Base-by-base conservation (phyloP, 2,329 filamentous ascomycete genomes). In the Hypoxylon sp. region DNA sequence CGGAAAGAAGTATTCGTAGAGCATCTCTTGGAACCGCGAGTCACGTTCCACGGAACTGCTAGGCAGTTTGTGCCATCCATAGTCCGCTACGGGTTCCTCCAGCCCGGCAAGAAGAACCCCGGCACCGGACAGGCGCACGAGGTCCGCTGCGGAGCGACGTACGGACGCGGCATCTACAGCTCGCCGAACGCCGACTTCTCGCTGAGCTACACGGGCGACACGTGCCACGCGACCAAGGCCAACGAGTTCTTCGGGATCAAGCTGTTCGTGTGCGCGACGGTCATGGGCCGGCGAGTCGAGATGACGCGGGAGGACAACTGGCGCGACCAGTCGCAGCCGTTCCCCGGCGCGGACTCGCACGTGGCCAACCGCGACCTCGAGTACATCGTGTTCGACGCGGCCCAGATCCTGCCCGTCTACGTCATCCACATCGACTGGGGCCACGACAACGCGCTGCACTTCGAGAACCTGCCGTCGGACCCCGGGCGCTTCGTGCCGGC, bases 391-490 rank as follows among this genome's bases (percentile, higher is more conserved):
- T 79, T 80, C 59, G 67, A 78, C n/a, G 60, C 69, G 6, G 68
- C 71, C 3, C 76, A 76, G 42, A 78, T 80, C 8, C 65, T 80
- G 8, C 78, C 78, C 0, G 77, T 76, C 46, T 79, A 79, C 50
- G 77, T 80, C 8, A 69, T 80, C 4, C 77, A 81, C 54, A 67
- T 80, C 7, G 78, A 81, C 53, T 74, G 74, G 58, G 74, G 75
- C 3, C 62, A 65, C 13, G 69, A 74, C 2, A 68, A 73, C 46
- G 67, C 72, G 8, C 57, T 67, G 31, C 59, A 72, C 43, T 70
- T 68, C 10, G 55, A 47, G 6, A 47, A 55, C 8, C 63, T 70
- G 13, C 66, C 68, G 0, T 41, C 31, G 3, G 54, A 73, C 38
- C 56, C 64, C 0, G 21, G 53, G 1, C 26, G 50, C 2, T 72